Base-by-base conservation (phyloP, 1,284 basidiomycete species). In the Cerrena zonata region DNA sequence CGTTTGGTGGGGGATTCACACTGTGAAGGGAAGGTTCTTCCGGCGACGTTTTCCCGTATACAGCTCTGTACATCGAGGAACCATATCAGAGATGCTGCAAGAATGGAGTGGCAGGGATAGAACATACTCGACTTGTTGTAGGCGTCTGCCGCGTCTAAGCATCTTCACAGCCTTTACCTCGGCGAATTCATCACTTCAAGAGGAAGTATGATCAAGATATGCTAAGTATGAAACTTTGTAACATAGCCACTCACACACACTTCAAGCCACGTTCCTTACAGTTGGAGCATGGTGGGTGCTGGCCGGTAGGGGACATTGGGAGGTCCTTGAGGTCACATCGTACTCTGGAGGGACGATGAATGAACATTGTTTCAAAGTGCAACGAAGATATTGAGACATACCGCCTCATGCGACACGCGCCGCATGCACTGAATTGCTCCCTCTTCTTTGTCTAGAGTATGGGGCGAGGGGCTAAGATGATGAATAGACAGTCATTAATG, bases 361-460 rank as follows among this genome's bases (percentile, higher is more conserved):
- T 36, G 25, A 24, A 44, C 30, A 7, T 34, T 7, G 30, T 41
- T 41, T 19, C 10, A 41, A 5, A 10, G 39, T 22, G 22, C 7
- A 12, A 18, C 11, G 47, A 47, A 52, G 55, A 43, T 44, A 24
- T 15, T 24, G 30, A 36, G 18, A 58, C 67, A 37, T 49, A 84
- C 86, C 91, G 79, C 61, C 91, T 72, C 80, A 90, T 90, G 48
- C 91, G 83, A 69, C 91, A 94, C 34, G 91, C 90, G 47, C 90
- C 91, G 64, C 91, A 94, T 2, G 91, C 91, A 30, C 54, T 56
- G 43, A 58, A 58, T 39, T 58, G 56, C 37, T 58, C 56, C 10
- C 56, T 37, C 39, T 58, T 58, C 47, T 53, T 56, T n/a, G 54
- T 41, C 51, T 53, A 49, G 22, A 30, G 45, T 25, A 21, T 61